These are phyloP conservation scores for Leccinum subrobustum DNA, from an alignment of 1,284 basidiomycete genomes.

Conservation along the genomic window DNA sequence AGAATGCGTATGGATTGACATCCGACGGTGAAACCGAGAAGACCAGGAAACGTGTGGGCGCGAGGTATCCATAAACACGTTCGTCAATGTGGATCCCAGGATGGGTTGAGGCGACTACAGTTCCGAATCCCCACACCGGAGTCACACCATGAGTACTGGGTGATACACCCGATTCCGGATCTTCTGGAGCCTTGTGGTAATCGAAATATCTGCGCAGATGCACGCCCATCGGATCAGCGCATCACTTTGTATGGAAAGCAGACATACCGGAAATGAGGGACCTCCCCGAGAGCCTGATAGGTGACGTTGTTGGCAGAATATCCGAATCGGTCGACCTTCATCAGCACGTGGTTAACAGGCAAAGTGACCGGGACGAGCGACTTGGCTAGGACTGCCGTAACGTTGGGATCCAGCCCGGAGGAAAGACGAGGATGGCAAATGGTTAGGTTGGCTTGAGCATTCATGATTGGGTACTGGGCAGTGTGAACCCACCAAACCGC, in stretches of 20 bases:
- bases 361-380: slow-evolving; percentile 32
- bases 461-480: not conserved
- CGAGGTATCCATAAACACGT: slow-evolving; percentile 62
- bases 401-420: slow-evolving; percentile 23
- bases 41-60: slow-evolving; percentile 53
- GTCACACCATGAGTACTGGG: slow-evolving; percentile 54
- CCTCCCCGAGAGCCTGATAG: slow-evolving; percentile 59
- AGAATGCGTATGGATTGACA: slow-evolving; percentile 52
- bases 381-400: slow-evolving; percentile 18
- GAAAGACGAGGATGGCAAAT: slow-evolving; percentile 35
- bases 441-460: slow-evolving; percentile 21
- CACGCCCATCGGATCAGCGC: not conserved
- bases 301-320: slow-evolving; percentile 66
- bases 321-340: slow-evolving; percentile 60
- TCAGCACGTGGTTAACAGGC: slow-evolving; percentile 50
- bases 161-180: slow-evolving; percentile 33
- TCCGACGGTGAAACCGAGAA: slow-evolving; percentile 48
- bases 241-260: not conserved
- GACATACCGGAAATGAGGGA: slow-evolving; percentile 56
- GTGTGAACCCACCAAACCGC: not conserved
- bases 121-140: slow-evolving; percentile 69
- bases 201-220: slow-evolving; percentile 54
- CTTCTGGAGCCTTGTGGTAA: slow-evolving; percentile 49
- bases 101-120: slow-evolving; percentile 48
- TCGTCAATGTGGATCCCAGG: slow-evolving; percentile 49